phyloP scores from a whole-genome alignment of 78 protist genomes.

The Dictyostelium firmibasis region DNA sequence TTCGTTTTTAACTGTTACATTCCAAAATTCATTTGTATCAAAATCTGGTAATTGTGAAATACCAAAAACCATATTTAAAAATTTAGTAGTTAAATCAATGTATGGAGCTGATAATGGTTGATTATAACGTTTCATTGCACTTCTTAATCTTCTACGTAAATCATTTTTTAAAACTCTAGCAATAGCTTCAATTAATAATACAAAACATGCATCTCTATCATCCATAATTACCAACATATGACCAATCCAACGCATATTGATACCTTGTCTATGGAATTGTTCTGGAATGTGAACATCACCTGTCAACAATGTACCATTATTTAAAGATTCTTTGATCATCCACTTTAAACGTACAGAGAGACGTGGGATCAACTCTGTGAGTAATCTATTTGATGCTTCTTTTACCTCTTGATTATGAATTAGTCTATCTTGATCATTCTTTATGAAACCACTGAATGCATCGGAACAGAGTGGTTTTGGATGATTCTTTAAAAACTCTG shows the following conservation, averaged over 20 bases:
- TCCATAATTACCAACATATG: slow-evolving; percentile 65
- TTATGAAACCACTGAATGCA: slow-evolving; percentile 74
- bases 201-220: slow-evolving; percentile 72
- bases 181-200: slow-evolving; percentile 62
- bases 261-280: slow-evolving; percentile 73
- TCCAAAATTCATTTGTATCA: slow-evolving; percentile 69
- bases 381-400: slow-evolving; percentile 63
- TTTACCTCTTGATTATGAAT: slow-evolving; percentile 52
- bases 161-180: slow-evolving; percentile 83
- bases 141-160: slow-evolving; percentile 42
- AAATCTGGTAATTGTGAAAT: not conserved
- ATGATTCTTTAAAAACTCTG: slow-evolving; percentile 77
- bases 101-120: slow-evolving; percentile 67
- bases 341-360: slow-evolving; percentile 30
- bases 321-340: slow-evolving; percentile 62
- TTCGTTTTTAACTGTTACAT: slow-evolving; percentile 19
- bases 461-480: slow-evolving; percentile 81
- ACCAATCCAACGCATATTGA: slow-evolving; percentile 78
- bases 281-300: slow-evolving; percentile 70
- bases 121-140: slow-evolving; percentile 64
- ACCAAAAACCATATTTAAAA: slow-evolving; percentile 72
- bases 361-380: slow-evolving; percentile 42
- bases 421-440: slow-evolving; percentile 28
- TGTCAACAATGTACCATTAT: slow-evolving; percentile 25
- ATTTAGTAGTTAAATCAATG: slow-evolving; percentile 68